Conservation (phyloP, 1,139 yeast genomes). For the Candida albicans region DNA sequence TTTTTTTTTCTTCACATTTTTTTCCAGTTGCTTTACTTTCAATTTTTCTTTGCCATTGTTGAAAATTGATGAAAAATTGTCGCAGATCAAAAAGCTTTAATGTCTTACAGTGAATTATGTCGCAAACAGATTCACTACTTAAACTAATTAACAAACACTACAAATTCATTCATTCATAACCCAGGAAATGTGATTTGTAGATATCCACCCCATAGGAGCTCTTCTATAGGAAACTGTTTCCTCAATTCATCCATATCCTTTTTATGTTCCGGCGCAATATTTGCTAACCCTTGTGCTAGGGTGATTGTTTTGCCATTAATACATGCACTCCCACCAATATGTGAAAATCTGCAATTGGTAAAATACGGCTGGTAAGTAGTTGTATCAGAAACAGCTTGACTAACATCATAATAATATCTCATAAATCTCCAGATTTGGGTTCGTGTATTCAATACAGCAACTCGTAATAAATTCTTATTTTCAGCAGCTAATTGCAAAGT, state of each 20-base stretch:
- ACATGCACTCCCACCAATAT: constrained; percentile 35
- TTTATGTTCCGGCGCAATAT: constrained; percentile 32
- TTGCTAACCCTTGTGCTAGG: constrained; percentile 38
- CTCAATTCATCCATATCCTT: constrained; percentile 25
- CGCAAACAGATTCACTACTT: not conserved
- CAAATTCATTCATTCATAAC: constrained; percentile 13
- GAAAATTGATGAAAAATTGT: not conserved
- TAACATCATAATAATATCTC: constrained; percentile 35
- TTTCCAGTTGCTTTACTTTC: not conserved
- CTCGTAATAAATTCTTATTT: constrained; percentile 32
- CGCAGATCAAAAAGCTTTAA: too few species aligned
- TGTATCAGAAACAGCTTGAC: constrained; percentile 23
- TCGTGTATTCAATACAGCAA: constrained; percentile 39
- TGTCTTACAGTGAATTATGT: not conserved
- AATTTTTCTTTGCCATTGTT: not conserved
- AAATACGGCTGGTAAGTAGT: constrained; percentile 28
- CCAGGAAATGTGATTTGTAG: constrained; percentile 41
- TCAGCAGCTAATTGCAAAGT: constrained; percentile 31
- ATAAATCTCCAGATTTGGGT: constrained; percentile 48
- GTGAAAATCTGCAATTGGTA: constrained; percentile 30
- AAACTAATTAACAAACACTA: not conserved
- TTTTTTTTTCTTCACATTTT: not conserved
- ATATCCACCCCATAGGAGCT: constrained; percentile 39
- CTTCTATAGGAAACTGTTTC: constrained; percentile 21
- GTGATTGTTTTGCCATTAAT: constrained; percentile 40